Percentiles rank a stretch among this genome's conserved stretches.
Evolutionary conservation across 2,329 filamentous ascomycete species (phyloP).

Genomic region (Cordyceps cicadae): DNA sequence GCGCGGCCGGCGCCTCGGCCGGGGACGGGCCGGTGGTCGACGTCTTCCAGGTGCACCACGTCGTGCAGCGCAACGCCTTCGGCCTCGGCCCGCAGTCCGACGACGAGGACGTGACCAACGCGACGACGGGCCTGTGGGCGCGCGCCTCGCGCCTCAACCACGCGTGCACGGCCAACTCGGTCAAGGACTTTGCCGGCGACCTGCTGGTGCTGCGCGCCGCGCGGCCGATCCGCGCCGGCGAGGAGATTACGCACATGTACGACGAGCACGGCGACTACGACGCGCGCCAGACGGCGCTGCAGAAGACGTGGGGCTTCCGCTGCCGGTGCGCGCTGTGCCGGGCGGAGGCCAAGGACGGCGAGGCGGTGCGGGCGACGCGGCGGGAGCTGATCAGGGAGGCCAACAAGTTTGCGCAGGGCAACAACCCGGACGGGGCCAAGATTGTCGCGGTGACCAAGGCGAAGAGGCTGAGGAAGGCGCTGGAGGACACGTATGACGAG

Average conservation of each 20-base stretch:
- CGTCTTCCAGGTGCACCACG: slow-evolving; percentile 25
- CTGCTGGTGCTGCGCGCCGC: slow-evolving; percentile 30
- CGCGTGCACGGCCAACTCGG: slow-evolving; percentile 29
- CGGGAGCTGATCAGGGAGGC: slow-evolving; percentile 16
- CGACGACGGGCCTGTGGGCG: slow-evolving; percentile 32
- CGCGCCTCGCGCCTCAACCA: slow-evolving; percentile 35
- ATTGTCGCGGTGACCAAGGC: slow-evolving; percentile 17
- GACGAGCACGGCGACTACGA: slow-evolving; percentile 22
- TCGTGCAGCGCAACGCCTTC: slow-evolving; percentile 26
- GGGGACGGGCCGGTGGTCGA: slow-evolving; percentile 21
- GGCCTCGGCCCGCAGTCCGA: slow-evolving; percentile 22
- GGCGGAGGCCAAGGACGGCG: slow-evolving; percentile 21
- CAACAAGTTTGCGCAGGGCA: slow-evolving; percentile 15
- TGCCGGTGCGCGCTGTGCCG: slow-evolving; percentile 29
- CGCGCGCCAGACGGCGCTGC: slow-evolving; percentile 14
- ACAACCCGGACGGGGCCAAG: slow-evolving; percentile 12
- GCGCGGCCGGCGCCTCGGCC: slow-evolving; percentile 16
- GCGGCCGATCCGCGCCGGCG: slow-evolving; percentile 22
- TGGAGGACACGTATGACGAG: slow-evolving; percentile 22
- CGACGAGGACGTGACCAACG: slow-evolving; percentile 22
- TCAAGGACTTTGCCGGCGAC: slow-evolving; percentile 31
- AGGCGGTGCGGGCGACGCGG: slow-evolving; percentile 15
- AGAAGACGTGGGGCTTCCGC: slow-evolving; percentile 29
- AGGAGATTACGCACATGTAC: slow-evolving; percentile 28
- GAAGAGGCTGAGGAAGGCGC: slow-evolving; percentile 17